Percentiles rank a stretch among this genome's conserved stretches.
These are phyloP conservation scores for Conringia planisiliqua DNA, from an alignment of 345 rosid species.

Conservation along the genomic window DNA sequence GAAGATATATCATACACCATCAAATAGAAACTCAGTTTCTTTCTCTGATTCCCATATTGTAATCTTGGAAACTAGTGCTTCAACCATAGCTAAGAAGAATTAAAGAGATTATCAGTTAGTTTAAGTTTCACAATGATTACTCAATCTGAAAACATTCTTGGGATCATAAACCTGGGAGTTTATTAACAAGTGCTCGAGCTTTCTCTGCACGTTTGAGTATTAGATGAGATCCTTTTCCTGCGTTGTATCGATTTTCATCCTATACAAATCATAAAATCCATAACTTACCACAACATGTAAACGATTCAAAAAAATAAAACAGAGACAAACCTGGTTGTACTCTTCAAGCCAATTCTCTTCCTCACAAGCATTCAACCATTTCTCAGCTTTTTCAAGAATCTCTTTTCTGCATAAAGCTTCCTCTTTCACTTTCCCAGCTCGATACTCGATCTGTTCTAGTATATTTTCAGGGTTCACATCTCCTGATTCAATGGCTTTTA, in stretches of 20 bases:
- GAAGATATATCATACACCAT: slow-evolving; percentile 57
- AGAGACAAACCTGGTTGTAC: slow-evolving; percentile 64
- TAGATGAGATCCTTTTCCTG: slow-evolving; percentile 93
- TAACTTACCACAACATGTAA: slow-evolving; percentile 6
- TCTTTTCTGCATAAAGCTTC: slow-evolving; percentile 91
- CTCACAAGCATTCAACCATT: slow-evolving; percentile 87
- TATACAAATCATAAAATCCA: slow-evolving; percentile 27
- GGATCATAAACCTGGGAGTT: slow-evolving; percentile 71
- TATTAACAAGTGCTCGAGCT: slow-evolving; percentile 80
- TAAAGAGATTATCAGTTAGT: not conserved
- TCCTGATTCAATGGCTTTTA: slow-evolving; percentile 79
- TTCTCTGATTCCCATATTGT: slow-evolving; percentile 81
- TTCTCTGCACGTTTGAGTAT: slow-evolving; percentile 93
- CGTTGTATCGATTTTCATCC: slow-evolving; percentile 95
- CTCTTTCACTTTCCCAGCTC: slow-evolving; percentile 78
- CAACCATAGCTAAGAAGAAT: slow-evolving; percentile 61
- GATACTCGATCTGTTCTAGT: slow-evolving; percentile 73
- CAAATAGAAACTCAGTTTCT: slow-evolving; percentile 67
- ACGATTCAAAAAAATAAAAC: not conserved
- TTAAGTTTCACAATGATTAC: not conserved
- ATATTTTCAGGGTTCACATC: slow-evolving; percentile 54
- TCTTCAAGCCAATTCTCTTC: slow-evolving; percentile 99
- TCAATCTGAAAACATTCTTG: not conserved
- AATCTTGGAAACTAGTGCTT: slow-evolving; percentile 71
- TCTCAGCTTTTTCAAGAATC: slow-evolving; percentile 88